phyloP scores from a whole-genome alignment of 2,329 filamentous ascomycete genomes.

The Pseudocercospora crystallina region DNA sequence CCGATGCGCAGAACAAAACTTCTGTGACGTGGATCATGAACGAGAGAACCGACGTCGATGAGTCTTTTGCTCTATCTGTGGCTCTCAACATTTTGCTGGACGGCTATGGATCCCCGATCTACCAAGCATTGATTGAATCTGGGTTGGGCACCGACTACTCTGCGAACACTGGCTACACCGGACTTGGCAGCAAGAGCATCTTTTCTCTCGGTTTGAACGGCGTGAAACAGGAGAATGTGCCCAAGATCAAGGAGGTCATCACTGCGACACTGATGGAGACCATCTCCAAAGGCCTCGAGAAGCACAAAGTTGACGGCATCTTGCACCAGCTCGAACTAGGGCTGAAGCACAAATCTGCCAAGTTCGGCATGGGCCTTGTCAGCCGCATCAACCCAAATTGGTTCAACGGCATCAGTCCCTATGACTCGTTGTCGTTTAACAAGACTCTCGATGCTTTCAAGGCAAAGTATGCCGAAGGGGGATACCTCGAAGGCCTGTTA shows the following conservation, averaged over 20 bases:
- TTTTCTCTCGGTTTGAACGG: conserved; percentile 91
- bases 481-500: conserved; percentile 80
- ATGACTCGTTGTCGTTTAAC: conserved; percentile 88
- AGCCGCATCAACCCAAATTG: conserved; percentile 86
- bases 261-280: conserved; percentile 70
- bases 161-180: conserved; percentile 89
- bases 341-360: conserved; percentile 93
- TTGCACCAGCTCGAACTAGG: conserved; percentile 91
- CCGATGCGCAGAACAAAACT: conserved; percentile 87
- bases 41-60: conserved; percentile 76
- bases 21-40: conserved; percentile 91
- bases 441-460: conserved; percentile 84
- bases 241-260: conserved; percentile 72
- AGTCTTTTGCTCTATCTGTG: conserved; percentile 83
- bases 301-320: conserved; percentile 87
- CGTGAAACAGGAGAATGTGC: conserved; percentile 77
- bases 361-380: conserved; percentile 88
- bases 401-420: conserved; percentile 94
- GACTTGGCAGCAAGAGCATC: conserved; percentile 71
- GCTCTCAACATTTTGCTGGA: conserved; percentile 83
- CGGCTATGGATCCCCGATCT: conserved; percentile 92
- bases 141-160: conserved; percentile 92
- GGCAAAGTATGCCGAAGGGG: conserved; percentile 67
- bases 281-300: conserved; percentile 76
- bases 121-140: conserved; percentile 82